Evolutionary conservation across 192 early-diverging fungal species (phyloP).

Genomic region (Backusella luteola): DNA sequence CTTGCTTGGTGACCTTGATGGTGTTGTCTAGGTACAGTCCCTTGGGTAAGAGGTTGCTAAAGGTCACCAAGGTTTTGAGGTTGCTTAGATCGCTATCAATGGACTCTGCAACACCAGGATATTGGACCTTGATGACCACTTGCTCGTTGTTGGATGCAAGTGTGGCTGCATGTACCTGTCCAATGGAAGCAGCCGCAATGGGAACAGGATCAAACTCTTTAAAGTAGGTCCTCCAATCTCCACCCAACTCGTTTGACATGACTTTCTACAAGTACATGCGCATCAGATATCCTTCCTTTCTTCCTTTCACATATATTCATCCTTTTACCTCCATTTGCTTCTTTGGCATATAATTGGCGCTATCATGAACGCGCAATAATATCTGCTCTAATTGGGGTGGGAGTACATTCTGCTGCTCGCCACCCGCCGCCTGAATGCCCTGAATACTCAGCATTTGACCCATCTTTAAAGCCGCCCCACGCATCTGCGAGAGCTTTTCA

Average conservation of each 20-base stretch:
- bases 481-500: constrained; percentile 83
- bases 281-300: not conserved
- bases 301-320: not conserved
- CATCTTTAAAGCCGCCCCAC: constrained; percentile 95
- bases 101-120: constrained; percentile 86
- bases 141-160: constrained; percentile 40
- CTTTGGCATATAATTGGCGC: constrained; percentile 94
- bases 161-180: constrained; percentile 74
- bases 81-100: constrained; percentile 91
- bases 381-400: constrained; percentile 81
- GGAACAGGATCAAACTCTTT: constrained; percentile 72
- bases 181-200: constrained; percentile 91
- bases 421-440: constrained; percentile 48
- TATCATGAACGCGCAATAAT: constrained; percentile 86
- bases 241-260: constrained; percentile 66
- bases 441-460: constrained; percentile 99
- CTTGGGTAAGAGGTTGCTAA: constrained; percentile 83
- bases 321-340: constrained; percentile 70
- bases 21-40: constrained; percentile 98
- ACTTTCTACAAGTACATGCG: constrained; percentile 41
- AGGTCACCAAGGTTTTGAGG: constrained; percentile 71
- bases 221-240: constrained; percentile 71
- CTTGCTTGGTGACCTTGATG: constrained; percentile 82
- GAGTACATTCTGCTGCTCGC: constrained; percentile 52
- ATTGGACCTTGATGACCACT: constrained; percentile 95